Conservation (phyloP, 208 protist species). For the Wallacemonas rigidus region DNA sequence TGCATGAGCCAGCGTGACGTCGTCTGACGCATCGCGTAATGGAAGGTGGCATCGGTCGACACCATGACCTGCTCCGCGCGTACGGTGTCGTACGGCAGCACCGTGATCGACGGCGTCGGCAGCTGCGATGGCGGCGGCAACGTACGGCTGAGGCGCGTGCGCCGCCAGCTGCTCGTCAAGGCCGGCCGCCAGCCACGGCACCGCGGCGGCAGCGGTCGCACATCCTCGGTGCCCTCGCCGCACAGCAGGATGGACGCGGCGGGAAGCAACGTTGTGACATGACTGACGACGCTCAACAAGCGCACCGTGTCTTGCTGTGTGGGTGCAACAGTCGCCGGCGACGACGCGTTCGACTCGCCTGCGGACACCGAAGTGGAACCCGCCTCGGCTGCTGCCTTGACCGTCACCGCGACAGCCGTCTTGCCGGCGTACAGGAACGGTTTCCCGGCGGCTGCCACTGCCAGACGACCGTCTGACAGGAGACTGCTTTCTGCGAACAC, state of each 20-base stretch:
- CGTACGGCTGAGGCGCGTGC: conserved; percentile 56
- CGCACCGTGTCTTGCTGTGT: conserved; percentile 6
- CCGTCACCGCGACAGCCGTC: conserved; percentile 29
- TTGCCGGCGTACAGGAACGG: conserved; percentile 38
- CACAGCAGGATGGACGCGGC: conserved; percentile 71
- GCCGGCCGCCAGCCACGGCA: conserved; percentile 81
- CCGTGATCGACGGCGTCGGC: conserved; percentile 44
- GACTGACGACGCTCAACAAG: conserved; percentile 23
- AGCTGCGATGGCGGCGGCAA: conserved; percentile 80
- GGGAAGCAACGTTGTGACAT: conserved; percentile 52
- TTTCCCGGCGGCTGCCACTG: neutral
- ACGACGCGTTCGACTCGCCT: no score
- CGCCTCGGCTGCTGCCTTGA: neutral
- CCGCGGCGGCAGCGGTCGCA: conserved; percentile 43
- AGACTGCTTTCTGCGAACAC: conserved; percentile 35
- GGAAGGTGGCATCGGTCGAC: conserved; percentile 53
- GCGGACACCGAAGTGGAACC: no score
- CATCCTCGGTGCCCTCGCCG: conserved; percentile 48
- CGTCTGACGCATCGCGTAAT: conserved; percentile 64
- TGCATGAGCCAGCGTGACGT: conserved; percentile 68
- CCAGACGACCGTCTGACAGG: conserved; percentile 17
- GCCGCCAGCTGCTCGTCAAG: conserved; percentile 76
- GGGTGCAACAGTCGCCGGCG: no score
- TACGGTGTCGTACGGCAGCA: conserved; percentile 77
- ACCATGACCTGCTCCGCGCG: conserved; percentile 52